Base-by-base conservation (phyloP, 2,329 filamentous ascomycete genomes). In the Verticillium longisporum region DNA sequence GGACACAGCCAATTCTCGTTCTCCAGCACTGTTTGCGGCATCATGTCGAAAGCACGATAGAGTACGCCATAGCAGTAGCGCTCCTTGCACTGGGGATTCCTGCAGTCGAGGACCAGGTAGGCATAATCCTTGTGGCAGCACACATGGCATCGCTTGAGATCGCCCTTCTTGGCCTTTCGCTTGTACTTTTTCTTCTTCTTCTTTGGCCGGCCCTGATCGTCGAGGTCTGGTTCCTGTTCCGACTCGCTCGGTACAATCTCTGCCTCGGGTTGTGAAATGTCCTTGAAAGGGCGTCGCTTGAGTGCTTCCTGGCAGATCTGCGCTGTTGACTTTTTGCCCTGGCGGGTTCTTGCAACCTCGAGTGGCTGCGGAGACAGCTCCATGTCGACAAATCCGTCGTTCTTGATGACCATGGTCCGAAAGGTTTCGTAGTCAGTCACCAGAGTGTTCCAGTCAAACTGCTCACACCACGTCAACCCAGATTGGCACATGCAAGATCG, bases 271-370 rank as follows among this genome's bases (percentile, higher is more conserved):
- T 90, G 89, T 10, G 85, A 89, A 57, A 92, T 87, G 68, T 97
- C 91, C 21, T 89, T 88, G 81, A 88, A 97, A 0, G 94, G 93
- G 37, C 95, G 84, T 59, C 83, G 78, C 64, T 84, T 86, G 15
- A 98, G 78, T 68, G 97, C 91, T 66, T 96, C 90, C 72, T 97
- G 94, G 72, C 93, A 98, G n/a, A 98, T 88, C 68, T 97, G 89
- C 5, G 94, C 94, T 7, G 96, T 80, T 0, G 92, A 89, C 71
- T 92, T 96, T 72, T 88, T 92, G 15, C 83, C 84, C 6, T 85
- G 76, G 56, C 82, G 83, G 66, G 84, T 83, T 37, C 88, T 82
- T 58, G 90, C 91, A 59, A 91, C 80, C 62, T 88, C 81, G 2
- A 97, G 80, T 0, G 90, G 84, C 45, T 87, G 80, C 1, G 90